phyloP scores from a whole-genome alignment of 2,329 filamentous ascomycete genomes.

The Immersiporthe knoxdaviesiana region DNA sequence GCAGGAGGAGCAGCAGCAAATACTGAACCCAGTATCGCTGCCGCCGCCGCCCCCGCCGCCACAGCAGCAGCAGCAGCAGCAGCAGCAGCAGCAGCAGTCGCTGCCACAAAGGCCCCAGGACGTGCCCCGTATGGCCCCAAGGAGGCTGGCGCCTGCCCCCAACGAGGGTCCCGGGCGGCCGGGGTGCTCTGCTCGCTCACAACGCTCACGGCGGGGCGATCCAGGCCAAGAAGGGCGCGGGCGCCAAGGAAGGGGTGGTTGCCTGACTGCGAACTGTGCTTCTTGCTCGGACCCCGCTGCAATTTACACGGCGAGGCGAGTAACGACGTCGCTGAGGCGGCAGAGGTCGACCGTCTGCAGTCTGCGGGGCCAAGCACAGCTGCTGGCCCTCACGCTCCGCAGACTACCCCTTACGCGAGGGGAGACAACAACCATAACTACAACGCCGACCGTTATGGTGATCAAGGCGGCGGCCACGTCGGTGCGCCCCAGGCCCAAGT shows the following conservation, averaged over 20 bases:
- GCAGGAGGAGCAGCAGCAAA: too few relatives aligned
- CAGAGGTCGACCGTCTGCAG: not conserved
- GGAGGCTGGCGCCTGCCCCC: not conserved
- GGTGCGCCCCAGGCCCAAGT: too few relatives aligned
- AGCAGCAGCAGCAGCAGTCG: too few relatives aligned
- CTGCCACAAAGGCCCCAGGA: not conserved
- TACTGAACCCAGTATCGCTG: too few relatives aligned
- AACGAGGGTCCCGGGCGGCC: not conserved
- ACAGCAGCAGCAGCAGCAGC: too few relatives aligned
- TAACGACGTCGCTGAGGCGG: too few relatives aligned
- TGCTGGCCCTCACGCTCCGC: too few relatives aligned
- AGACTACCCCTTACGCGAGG: too few relatives aligned
- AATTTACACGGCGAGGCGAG: not conserved
- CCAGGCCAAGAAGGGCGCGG: not conserved
- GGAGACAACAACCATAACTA: not conserved
- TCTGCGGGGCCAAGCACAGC: too few relatives aligned
- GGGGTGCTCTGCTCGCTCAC: not conserved
- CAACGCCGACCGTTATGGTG: not conserved
- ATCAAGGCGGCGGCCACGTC: too few relatives aligned
- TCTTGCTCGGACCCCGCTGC: not conserved
- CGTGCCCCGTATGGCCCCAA: not conserved
- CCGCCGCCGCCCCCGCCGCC: too few relatives aligned
- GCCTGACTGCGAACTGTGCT: not conserved
- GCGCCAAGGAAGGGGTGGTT: not conserved
- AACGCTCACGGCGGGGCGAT: not conserved